These are phyloP conservation scores for Neurospora sp. DNA, from an alignment of 495 filamentous ascomycete species.

Conservation along the genomic window DNA sequence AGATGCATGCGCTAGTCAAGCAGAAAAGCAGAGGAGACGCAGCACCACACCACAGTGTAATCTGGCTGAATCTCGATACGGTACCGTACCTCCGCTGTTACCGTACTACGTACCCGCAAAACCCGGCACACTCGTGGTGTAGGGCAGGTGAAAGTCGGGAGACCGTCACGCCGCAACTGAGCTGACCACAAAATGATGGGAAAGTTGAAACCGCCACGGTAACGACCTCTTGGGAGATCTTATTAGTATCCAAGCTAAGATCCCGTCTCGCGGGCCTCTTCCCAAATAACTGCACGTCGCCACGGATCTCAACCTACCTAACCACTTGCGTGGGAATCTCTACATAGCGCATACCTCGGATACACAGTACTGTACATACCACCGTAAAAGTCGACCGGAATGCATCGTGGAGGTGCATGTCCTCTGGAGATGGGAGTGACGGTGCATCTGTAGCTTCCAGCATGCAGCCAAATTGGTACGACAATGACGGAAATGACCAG, in stretches of 20 bases:
- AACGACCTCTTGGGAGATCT: neutral
- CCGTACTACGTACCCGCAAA: neutral
- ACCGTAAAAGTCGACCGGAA: neutral
- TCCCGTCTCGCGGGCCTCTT: neutral
- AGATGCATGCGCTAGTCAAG: neutral
- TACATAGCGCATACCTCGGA: neutral
- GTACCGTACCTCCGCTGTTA: neutral
- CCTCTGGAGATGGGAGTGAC: neutral
- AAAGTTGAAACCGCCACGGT: neutral
- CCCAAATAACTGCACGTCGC: neutral
- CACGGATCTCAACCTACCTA: neutral
- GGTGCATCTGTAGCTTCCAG: constrained; percentile 4
- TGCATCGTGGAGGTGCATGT: neutral
- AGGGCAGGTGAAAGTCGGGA: neutral
- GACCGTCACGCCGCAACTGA: neutral
- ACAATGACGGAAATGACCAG: constrained; percentile 25
- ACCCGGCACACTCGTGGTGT: neutral
- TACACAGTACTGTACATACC: neutral
- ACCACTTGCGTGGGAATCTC: neutral
- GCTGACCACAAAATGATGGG: neutral
- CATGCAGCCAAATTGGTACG: constrained; percentile 12
- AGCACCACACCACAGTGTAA: neutral
- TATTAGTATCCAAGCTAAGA: neutral
- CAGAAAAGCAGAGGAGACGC: neutral
- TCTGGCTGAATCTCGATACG: neutral